Percentiles rank a stretch among this genome's conserved stretches.
phyloP scores from a whole-genome alignment of 208 protist species.

The Acanthamoeba sp. region DNA sequence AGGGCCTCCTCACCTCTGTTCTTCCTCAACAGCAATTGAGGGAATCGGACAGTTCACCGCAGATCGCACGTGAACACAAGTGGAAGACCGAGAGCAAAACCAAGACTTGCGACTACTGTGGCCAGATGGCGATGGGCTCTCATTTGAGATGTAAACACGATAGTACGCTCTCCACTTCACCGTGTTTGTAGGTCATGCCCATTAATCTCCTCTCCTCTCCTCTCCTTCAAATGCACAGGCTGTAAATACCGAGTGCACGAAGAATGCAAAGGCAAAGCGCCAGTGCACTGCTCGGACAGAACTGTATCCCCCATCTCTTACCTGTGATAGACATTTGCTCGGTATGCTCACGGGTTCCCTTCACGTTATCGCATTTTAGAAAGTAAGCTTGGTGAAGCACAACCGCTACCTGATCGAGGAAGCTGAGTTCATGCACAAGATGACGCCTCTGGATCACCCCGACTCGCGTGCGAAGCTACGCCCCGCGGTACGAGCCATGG shows the following conservation, averaged over 20 bases:
- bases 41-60: slow-evolving; percentile 34
- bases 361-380: background rate
- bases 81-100: slow-evolving; percentile 64
- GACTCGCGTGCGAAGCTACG: slow-evolving; percentile 24
- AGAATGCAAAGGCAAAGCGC: slow-evolving; percentile 52
- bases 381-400: slow-evolving; percentile 66
- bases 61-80: slow-evolving; percentile 23
- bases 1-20: background rate
- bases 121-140: slow-evolving; percentile 66
- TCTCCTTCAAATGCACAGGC: background rate
- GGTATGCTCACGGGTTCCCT: background rate
- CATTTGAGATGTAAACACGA: slow-evolving; percentile 56
- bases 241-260: slow-evolving; percentile 67
- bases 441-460: slow-evolving; percentile 35
- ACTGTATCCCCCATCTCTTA: background rate
- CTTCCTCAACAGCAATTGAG: slow-evolving; percentile 15
- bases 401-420: slow-evolving; percentile 64
- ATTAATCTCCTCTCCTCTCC: background rate
- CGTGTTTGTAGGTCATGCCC: background rate
- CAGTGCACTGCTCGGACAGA: slow-evolving; percentile 28
- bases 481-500: background rate
- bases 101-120: slow-evolving; percentile 60
- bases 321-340: background rate
- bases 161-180: background rate
- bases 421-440: slow-evolving; percentile 48